Conservation (phyloP, 495 filamentous ascomycete genomes). For the Penicillium pancosmium region DNA sequence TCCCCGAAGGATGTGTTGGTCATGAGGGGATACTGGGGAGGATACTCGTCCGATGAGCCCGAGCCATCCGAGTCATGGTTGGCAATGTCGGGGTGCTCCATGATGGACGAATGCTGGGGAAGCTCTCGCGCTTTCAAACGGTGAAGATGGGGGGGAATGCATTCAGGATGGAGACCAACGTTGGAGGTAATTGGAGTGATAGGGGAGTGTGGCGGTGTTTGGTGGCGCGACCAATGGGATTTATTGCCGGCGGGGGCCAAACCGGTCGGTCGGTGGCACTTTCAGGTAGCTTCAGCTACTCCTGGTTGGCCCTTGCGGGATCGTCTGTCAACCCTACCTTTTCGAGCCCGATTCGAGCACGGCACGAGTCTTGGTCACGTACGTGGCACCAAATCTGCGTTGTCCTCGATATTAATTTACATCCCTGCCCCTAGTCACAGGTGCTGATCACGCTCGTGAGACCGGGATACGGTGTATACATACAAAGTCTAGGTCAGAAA, state of each 20-base stretch:
- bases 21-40: conserved; percentile 47
- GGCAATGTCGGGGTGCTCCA: conserved; percentile 59
- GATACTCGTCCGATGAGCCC: conserved; percentile 62
- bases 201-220: conserved; percentile 35
- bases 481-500: background rate
- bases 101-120: conserved; percentile 35
- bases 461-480: background rate
- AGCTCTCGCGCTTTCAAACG: conserved; percentile 8
- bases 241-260: conserved; percentile 2
- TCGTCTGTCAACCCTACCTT: conserved; percentile 8
- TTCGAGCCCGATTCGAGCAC: conserved; percentile 1
- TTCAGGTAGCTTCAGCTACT: background rate
- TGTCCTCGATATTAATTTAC: conserved; percentile 14
- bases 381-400: conserved; percentile 10
- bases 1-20: conserved; percentile 45
- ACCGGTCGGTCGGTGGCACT: conserved; percentile 4
- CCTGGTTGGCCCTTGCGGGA: conserved; percentile 1
- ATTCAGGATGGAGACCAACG: background rate
- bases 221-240: conserved; percentile 18
- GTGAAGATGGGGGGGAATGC: conserved; percentile 10
- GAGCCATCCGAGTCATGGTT: conserved; percentile 67
- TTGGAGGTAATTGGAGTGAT: conserved; percentile 22
- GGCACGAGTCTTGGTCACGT: conserved; percentile 6
- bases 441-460: conserved; percentile 7
- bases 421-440: conserved; percentile 8